Evolutionary conservation across 1,139 yeast genomes (phyloP).

Genomic region (Debaryomycetaceae sp.): DNA sequence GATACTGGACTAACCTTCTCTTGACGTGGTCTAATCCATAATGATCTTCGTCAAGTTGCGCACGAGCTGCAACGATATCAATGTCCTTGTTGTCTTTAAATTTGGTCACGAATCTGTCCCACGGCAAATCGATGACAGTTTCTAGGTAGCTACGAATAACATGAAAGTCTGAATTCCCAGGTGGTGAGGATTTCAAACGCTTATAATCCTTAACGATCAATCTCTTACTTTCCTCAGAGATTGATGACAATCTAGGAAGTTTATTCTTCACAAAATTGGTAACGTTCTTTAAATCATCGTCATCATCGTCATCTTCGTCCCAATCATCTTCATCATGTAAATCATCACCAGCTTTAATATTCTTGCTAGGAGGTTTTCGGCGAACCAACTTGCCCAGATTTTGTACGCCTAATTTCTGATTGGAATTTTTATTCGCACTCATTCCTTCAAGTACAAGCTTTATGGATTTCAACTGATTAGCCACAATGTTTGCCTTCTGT

Average conservation of each 20-base stretch:
- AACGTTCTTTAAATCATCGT: slow-evolving; percentile 44
- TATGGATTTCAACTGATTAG: slow-evolving; percentile 58
- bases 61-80: slow-evolving; percentile 54
- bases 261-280: slow-evolving; percentile 46
- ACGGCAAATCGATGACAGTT: slow-evolving; percentile 65
- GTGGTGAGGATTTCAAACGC: slow-evolving; percentile 59
- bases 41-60: slow-evolving; percentile 73
- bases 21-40: slow-evolving; percentile 82
- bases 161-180: slow-evolving; percentile 72
- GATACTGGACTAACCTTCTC: slow-evolving; percentile 73
- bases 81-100: slow-evolving; percentile 42
- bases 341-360: slow-evolving; percentile 7
- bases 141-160: slow-evolving; percentile 71
- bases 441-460: slow-evolving; percentile 54
- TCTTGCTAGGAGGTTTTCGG: slow-evolving; percentile 5
- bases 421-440: slow-evolving; percentile 23
- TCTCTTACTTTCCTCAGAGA: slow-evolving; percentile 50
- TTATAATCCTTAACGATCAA: slow-evolving; percentile 62
- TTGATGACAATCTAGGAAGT: slow-evolving; percentile 37
- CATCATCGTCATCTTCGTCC: slow-evolving; percentile 39
- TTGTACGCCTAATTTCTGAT: slow-evolving; percentile 2
- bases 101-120: slow-evolving; percentile 45
- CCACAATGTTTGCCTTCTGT: slow-evolving; percentile 57
- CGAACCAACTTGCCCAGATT: slow-evolving; percentile 7
- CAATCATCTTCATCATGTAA: slow-evolving; percentile 16